Base-by-base conservation (phyloP, 2,329 filamentous ascomycete genomes). In the Mariannaea elegans region DNA sequence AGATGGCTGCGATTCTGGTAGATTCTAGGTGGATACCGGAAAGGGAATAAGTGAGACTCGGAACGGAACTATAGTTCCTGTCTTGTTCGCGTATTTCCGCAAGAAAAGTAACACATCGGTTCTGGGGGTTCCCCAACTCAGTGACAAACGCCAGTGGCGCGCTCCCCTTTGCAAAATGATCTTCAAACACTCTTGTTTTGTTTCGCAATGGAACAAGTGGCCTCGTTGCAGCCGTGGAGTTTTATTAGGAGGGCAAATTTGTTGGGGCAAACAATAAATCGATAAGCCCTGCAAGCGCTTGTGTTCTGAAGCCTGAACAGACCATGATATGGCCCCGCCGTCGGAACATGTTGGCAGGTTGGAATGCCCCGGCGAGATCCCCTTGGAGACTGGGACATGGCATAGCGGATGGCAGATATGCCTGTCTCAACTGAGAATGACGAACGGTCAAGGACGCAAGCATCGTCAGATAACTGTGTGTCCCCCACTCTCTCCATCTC, bases 281-380 rank as follows among this genome's bases (percentile, higher is more conserved):
- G 45, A 48, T 48, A 31, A 58, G 54, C 54, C 50, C 51, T 58
- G 58, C 54, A 64, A 48, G 29, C 42, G 23, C 45, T 55, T 34
- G 41, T 32, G 16, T 27, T 34, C 52, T 31, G 51, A 54, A 34
- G 41, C 54, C 21, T 48, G 52, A 50, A 67, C 60, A 67, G 59
- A 49, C 63, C 62, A 62, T 36, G 56, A 46, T 36, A 53, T 59
- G 52, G 59, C 50, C 59, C 51, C 55, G 47, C 52, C 34, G 32
- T 27, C 32, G 52, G 39, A 46, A 48, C 31, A 42, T n/a, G 38
- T 44, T 19, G 38, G 14, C 41, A 27, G 44, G 29, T 31, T 52
- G 54, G 57, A 64, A 65, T 62, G 64, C 47, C 48, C 41, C 59
- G 56, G 46, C 31, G 46, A 57, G 34, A 61, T 59, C 39, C n/a